These are phyloP conservation scores for Phytophthora boehmeriae DNA, from an alignment of 352 stramenopile species.

Conservation along the genomic window DNA sequence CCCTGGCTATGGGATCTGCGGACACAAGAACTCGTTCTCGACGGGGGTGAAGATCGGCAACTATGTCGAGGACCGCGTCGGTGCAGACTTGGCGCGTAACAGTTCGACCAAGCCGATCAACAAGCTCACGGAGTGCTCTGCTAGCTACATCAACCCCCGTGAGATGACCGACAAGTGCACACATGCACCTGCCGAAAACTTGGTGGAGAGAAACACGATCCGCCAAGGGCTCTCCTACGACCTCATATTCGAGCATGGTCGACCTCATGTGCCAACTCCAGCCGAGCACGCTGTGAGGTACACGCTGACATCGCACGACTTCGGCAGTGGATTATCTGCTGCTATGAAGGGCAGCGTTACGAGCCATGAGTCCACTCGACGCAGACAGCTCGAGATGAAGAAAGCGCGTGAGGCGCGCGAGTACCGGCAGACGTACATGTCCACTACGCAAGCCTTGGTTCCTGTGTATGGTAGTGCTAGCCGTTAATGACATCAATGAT, in stretches of 20 bases:
- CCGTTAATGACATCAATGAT: slow-evolving; percentile 13
- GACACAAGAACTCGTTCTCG: slow-evolving; percentile 86
- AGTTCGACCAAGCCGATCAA: slow-evolving; percentile 47
- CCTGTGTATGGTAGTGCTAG: slow-evolving; percentile 27
- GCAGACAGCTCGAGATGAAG: slow-evolving; percentile 53
- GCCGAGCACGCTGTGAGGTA: slow-evolving; percentile 60
- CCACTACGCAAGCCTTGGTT: slow-evolving; percentile 60
- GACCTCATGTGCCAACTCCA: slow-evolving; percentile 43
- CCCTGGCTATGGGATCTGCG: slow-evolving; percentile 73
- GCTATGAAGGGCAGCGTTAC: slow-evolving; percentile 32
- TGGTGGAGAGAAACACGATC: slow-evolving; percentile 53
- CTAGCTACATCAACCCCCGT: slow-evolving; percentile 58
- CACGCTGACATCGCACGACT: slow-evolving; percentile 58
- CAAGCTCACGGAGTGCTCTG: slow-evolving; percentile 51
- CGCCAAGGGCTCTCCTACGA: slow-evolving; percentile 70
- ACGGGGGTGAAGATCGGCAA: slow-evolving; percentile 81
- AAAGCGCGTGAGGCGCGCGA: slow-evolving; percentile 42
- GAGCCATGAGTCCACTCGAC: slow-evolving; percentile 36
- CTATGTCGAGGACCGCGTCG: slow-evolving; percentile 84
- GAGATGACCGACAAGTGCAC: slow-evolving; percentile 63
- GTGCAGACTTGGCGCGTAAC: slow-evolving; percentile 46
- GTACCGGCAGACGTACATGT: slow-evolving; percentile 53
- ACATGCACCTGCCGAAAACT: slow-evolving; percentile 55
- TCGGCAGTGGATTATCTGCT: slow-evolving; percentile 40
- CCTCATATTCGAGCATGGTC: slow-evolving; percentile 76